These are phyloP conservation scores for Pseudocercospora cruenta DNA, from an alignment of 2,329 filamentous ascomycete species.

Conservation along the genomic window DNA sequence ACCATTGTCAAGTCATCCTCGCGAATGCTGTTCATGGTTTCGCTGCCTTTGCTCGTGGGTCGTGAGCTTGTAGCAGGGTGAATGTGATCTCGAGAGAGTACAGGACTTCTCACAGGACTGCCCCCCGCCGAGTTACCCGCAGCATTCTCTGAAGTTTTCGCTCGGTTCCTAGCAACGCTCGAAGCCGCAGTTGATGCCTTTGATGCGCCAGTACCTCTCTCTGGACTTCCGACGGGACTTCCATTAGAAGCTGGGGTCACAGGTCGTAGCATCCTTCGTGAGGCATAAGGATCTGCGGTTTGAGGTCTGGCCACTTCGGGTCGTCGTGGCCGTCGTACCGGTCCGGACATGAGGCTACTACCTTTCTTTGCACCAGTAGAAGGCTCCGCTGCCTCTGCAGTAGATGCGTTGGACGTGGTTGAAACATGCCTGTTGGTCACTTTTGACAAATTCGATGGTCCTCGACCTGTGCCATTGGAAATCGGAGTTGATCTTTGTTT, in stretches of 20 bases:
- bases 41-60: conserved; percentile 40
- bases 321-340: conserved; percentile 57
- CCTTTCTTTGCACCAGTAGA: conserved; percentile 41
- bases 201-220: conserved; percentile 38
- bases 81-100: conserved; percentile 25
- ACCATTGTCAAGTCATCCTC: conserved; percentile 55
- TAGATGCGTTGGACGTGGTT: conserved; percentile 32
- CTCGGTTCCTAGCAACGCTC: conserved; percentile 33
- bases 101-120: conserved; percentile 38
- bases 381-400: conserved; percentile 29
- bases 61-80: conserved; percentile 30
- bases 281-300: conserved; percentile 59
- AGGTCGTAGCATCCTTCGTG: conserved; percentile 42
- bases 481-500: conserved; percentile 42
- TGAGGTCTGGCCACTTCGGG: conserved; percentile 55
- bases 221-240: conserved; percentile 51
- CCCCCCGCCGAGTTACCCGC: conserved; percentile 34
- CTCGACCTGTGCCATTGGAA: conserved; percentile 29
- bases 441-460: conserved; percentile 36
- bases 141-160: conserved; percentile 24
- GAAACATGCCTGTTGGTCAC: conserved; percentile 37
- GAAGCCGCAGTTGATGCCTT: conserved; percentile 33
- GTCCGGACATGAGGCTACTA: conserved; percentile 60
- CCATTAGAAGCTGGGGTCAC: conserved; percentile 48
- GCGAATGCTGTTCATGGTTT: conserved; percentile 31